These are phyloP conservation scores for Coemansia interrupta DNA, from an alignment of 192 early-diverging fungal genomes.

Conservation along the genomic window DNA sequence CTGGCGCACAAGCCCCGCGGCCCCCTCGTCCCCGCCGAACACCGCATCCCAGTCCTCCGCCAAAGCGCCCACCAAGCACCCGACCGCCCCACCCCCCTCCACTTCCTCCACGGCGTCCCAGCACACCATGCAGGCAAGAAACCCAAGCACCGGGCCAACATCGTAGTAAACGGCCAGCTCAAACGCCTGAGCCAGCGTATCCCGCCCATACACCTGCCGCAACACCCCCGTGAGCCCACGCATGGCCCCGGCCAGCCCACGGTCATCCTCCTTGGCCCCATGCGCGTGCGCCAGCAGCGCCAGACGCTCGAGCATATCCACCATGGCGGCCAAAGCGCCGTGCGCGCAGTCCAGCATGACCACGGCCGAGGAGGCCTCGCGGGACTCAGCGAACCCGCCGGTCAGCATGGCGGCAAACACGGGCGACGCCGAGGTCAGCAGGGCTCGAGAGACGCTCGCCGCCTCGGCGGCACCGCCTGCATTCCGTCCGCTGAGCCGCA, in stretches of 20 bases:
- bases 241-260: no score
- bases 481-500: slow-evolving; percentile 6
- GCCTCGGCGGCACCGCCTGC: slow-evolving; percentile 3
- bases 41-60: slow-evolving; percentile 9
- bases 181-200: slow-evolving; percentile 9
- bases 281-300: neutral
- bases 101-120: neutral
- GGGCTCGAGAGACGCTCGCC: slow-evolving; percentile 8
- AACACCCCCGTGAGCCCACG: no score
- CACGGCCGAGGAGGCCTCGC: no score
- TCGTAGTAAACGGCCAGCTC: slow-evolving; percentile 30
- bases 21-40: neutral
- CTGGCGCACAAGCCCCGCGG: neutral
- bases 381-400: slow-evolving; percentile 33
- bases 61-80: neutral
- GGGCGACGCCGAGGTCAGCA: slow-evolving; percentile 20
- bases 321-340: slow-evolving; percentile 7
- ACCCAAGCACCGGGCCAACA: slow-evolving; percentile 12
- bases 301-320: slow-evolving; percentile 18
- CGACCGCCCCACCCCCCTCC: neutral
- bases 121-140: slow-evolving; percentile 17
- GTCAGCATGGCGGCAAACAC: slow-evolving; percentile 36
- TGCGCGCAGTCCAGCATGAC: slow-evolving; percentile 22
- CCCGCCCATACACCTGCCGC: neutral
- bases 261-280: no score